Base-by-base conservation (phyloP, 2,329 filamentous ascomycete species). In the Talaromyces sp. region DNA sequence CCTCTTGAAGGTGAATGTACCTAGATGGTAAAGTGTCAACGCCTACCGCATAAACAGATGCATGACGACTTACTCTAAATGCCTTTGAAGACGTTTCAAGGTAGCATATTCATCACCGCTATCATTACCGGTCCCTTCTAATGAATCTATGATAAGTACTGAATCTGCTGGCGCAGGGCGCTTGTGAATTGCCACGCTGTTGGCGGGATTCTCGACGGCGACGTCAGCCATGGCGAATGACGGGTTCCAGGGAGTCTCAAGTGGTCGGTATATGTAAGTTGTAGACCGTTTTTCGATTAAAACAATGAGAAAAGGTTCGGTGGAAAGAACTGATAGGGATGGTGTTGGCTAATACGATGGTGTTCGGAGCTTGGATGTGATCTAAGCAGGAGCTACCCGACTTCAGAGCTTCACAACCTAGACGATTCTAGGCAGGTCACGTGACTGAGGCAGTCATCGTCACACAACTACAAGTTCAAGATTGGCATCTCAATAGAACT, bases 1-100 rank as follows among this genome's bases (percentile, higher is more conserved):
- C 94, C 78, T 99, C 94, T 79, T 99, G 94, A 67, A 99, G 83
- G 77, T 97, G 91, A 73, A 97, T 96, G 76, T 96, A 90, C 75
- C 88, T 91, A 53, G 37, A 33, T 37, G 67, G 43, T 28, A 8
- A n/a, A 17, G 21, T 31, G 55, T 61, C 52, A 59, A 22, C 39
- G 10, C 31, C 17, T 15, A 25, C 19, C 31, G 19, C 57, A 22
- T 28, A 11, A 25, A 56, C 51, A 56, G 39, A 46, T 50, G 19
- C 28, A 13, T 52, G 35, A 37, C 7, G 22, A 73, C 85, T 67
- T 83, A 97, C 86, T 99, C 94, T 67, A 97, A 80, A 80, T 97
- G 92, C 73, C 93, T 84, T 77, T 99, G 93, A 63, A 97, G 85
- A 80, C 95, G 94, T 82, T 99, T 99, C 75, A 97, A 83, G 40